These are phyloP conservation scores for Curvularia sp. DNA, from an alignment of 2,329 filamentous ascomycete species.

Conservation along the genomic window DNA sequence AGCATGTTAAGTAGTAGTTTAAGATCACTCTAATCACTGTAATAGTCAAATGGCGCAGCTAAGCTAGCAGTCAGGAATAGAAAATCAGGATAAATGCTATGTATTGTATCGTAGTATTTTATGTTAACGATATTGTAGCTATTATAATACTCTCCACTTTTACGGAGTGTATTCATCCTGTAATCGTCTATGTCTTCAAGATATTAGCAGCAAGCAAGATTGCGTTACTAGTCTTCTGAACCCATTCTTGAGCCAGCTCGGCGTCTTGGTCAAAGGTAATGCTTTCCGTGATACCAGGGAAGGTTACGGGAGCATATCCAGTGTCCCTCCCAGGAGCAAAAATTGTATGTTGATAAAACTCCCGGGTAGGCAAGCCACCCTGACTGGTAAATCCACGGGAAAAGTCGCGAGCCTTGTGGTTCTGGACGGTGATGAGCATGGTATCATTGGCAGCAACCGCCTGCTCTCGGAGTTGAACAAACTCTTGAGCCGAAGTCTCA, in stretches of 20 bases:
- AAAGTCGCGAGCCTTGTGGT: slow-evolving; percentile 56
- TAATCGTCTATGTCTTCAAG: slow-evolving; percentile 34
- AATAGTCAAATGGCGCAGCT: too few species aligned
- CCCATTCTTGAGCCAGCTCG: slow-evolving; percentile 43
- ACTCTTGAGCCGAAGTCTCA: slow-evolving; percentile 35
- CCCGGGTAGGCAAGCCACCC: slow-evolving; percentile 54
- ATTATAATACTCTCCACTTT: too few species aligned
- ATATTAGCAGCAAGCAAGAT: slow-evolving; percentile 45
- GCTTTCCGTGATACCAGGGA: slow-evolving; percentile 49
- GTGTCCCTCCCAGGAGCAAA: slow-evolving; percentile 56
- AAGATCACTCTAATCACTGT: too few species aligned
- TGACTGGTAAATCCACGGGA: slow-evolving; percentile 55
- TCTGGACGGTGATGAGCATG: slow-evolving; percentile 47
- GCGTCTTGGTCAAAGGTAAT: slow-evolving; percentile 44
- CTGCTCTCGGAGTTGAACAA: slow-evolving; percentile 38
- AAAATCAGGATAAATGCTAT: too few species aligned
- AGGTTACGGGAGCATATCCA: slow-evolving; percentile 50
- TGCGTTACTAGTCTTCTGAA: slow-evolving; percentile 44
- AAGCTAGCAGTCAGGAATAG: too few species aligned
- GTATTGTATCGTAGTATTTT: too few species aligned
- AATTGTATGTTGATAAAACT: slow-evolving; percentile 57
- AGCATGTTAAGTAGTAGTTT: too few species aligned
- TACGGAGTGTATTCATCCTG: too few species aligned
- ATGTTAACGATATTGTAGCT: too few species aligned
- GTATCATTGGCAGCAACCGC: slow-evolving; percentile 40